Evolutionary conservation across 805 yeast species (phyloP), one percentile per base, ranked within the genome.

Genomic region (Kuraishia ogatae): DNA sequence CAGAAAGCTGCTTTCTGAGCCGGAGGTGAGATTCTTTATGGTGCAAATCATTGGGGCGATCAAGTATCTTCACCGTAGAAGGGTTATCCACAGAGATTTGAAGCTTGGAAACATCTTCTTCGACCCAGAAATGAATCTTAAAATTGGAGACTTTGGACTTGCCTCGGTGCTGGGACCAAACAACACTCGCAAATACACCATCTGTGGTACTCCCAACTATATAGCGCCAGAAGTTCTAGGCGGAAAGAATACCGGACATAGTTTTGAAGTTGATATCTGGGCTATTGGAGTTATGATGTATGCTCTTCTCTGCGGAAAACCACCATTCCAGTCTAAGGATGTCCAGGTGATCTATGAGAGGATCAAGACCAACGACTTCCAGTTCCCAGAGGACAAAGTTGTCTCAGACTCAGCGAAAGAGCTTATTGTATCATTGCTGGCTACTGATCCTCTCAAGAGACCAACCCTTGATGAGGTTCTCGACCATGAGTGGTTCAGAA

Each of bases 121-220:
- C 62, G 99, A 94, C 68, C 88, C 90, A 10, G 80, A 89, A 51
- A 94, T 93, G 96, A 89, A 91, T 70, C 79, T 93, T 65, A 94
- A 94, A 69, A 87, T 94, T 58, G 99, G 99, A 60, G 99, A 94
- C 70, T 94, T 94, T 73, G 99, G 99, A 35, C 79, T 94, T 57
- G 99, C 99, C n/a, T 91, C 97, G 0, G 87, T 89, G n/a, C 78
- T 94, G 58, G 87, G 87, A 49, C 75, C 82, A 22, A 75, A 79
- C 29, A 79, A 79, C 56, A 89, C 89, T 53, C 83, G 93, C 60
- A 90, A 93, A 65, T 88, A 85, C 67, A 93, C 99, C 50, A 89
- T 94, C 55, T 94, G 99, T 71, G 99, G 99, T 54, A 94, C 99
- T 23, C 99, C 99, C 57, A 94, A 94, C 72, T 94, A 94, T 69